Evolutionary conservation across 2,329 filamentous ascomycete genomes (phyloP).

Genomic region (Grosmannia clavigera): DNA sequence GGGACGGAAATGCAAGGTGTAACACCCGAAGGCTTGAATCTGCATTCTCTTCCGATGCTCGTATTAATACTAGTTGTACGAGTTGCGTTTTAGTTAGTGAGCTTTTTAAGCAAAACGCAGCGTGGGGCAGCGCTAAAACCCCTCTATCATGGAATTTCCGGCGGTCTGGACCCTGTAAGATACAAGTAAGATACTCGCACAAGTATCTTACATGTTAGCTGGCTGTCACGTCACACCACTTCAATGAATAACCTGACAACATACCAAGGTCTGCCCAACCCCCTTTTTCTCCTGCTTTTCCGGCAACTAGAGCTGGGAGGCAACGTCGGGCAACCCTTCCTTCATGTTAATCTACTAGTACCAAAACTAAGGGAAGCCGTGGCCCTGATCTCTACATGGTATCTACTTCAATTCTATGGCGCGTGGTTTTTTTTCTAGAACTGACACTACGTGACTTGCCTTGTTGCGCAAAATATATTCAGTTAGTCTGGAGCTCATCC

Average conservation of each 20-base stretch:
- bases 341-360: neutral
- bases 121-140: neutral
- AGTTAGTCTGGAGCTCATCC: too few relatives aligned
- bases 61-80: neutral
- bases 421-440: too few relatives aligned
- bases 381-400: neutral
- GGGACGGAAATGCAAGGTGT: neutral
- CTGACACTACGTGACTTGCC: too few relatives aligned
- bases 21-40: neutral
- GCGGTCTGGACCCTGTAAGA: neutral
- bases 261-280: neutral
- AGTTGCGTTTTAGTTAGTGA: neutral
- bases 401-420: neutral
- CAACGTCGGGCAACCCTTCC: neutral
- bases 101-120: neutral
- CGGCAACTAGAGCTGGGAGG: neutral
- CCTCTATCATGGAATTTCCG: neutral
- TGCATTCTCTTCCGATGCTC: neutral
- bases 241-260: neutral
- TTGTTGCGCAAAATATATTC: too few relatives aligned
- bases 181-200: neutral
- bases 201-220: neutral
- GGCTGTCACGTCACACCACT: neutral
- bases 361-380: neutral
- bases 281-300: neutral